Conservation (phyloP, 179 eudicot species). For the Nepenthes alata region DNA sequence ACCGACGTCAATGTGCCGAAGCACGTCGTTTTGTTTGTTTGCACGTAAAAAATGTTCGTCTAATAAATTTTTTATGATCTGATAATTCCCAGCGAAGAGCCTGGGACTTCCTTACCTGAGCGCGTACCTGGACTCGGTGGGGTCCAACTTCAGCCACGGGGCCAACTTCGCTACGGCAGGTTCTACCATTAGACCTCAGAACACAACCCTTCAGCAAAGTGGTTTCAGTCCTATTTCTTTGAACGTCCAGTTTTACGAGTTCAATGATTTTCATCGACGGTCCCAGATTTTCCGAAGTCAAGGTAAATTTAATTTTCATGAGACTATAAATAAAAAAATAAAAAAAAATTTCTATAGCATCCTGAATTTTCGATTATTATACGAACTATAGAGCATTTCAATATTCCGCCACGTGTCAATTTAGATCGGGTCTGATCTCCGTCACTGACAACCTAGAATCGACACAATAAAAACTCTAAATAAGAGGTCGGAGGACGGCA, state of each 20-base stretch:
- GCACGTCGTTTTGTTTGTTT: no score
- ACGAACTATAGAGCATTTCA: neutral
- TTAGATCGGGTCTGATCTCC: no score
- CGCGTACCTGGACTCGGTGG: conserved; percentile 47
- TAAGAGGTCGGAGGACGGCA: no score
- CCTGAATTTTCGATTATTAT: no score
- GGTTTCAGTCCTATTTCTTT: conserved; percentile 47
- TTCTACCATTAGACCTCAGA: conserved; percentile 31
- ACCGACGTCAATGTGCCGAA: no score
- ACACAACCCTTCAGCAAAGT: conserved; percentile 18
- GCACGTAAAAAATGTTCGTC: no score
- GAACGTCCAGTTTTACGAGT: conserved; percentile 37
- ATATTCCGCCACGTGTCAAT: neutral
- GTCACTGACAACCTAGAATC: no score
- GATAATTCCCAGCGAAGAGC: conserved; percentile 29
- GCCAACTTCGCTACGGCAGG: conserved; percentile 62
- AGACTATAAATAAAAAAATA: neutral
- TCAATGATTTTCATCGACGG: conserved; percentile 28
- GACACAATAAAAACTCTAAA: no score
- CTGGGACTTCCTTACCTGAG: conserved; percentile 42
- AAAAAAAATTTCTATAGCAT: neutral
- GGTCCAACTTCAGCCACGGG: conserved; percentile 44
- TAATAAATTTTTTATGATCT: no score
- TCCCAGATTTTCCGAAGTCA: conserved; percentile 7
- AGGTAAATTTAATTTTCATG: conserved; percentile 8